phyloP scores from a whole-genome alignment of 352 stramenopile genomes.

The Globisporangium nagaii region DNA sequence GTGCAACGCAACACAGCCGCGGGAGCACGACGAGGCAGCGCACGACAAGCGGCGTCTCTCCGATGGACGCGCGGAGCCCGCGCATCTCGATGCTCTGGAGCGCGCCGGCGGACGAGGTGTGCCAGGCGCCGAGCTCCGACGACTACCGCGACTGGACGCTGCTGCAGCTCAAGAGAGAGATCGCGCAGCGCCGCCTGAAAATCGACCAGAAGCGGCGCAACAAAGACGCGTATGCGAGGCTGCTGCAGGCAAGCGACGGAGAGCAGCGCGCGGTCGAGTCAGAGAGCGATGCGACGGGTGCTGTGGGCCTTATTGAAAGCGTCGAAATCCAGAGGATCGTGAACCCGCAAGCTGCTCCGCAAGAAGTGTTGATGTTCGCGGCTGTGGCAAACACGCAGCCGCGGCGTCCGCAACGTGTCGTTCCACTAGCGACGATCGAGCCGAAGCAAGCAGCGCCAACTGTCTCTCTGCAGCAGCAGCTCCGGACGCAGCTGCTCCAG shows the following conservation, averaged over 20 bases:
- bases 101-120: slow-evolving; percentile 32
- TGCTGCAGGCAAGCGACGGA: slow-evolving; percentile 28
- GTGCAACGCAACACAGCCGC: not conserved
- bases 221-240: slow-evolving; percentile 37
- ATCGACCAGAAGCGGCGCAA: slow-evolving; percentile 36
- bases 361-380: not conserved
- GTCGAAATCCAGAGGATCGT: slow-evolving; percentile 1
- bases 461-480: not conserved
- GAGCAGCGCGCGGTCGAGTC: not conserved
- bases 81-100: slow-evolving; percentile 38
- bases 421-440: not conserved
- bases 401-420: not conserved
- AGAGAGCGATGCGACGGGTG: not conserved
- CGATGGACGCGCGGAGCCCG: slow-evolving; percentile 17
- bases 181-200: slow-evolving; percentile 41
- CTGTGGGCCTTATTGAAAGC: not conserved
- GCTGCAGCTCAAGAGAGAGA: slow-evolving; percentile 48
- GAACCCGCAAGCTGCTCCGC: not conserved
- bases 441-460: not conserved
- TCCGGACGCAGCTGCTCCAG: not conserved
- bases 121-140: slow-evolving; percentile 36
- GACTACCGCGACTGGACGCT: slow-evolving; percentile 51
- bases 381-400: not conserved
- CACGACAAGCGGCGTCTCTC: not conserved
- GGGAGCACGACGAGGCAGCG: not conserved